Percentiles rank a stretch among this genome's conserved stretches.
These are phyloP conservation scores for Plantago ovata DNA, from an alignment of 257 asterid species.

Conservation along the genomic window DNA sequence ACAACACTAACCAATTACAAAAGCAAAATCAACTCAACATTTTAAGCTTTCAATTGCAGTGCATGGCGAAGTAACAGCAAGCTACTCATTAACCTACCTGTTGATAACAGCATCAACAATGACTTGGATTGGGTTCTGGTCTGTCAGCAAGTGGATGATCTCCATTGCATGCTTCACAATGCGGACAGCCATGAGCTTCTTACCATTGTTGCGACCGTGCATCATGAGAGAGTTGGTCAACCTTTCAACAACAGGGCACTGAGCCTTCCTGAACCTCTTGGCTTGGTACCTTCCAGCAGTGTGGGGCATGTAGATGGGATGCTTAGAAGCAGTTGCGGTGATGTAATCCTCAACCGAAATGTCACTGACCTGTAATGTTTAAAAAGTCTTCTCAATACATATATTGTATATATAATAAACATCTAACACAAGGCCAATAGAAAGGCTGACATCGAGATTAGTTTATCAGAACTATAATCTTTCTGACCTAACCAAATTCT, in stretches of 20 bases:
- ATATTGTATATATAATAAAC: too few relatives aligned
- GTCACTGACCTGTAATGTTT: conserved; percentile 20
- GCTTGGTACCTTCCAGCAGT: conserved; percentile 88
- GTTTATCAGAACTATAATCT: too few relatives aligned
- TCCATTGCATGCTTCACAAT: conserved; percentile 58
- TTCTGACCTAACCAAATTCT: too few relatives aligned
- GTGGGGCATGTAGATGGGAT: conserved; percentile 57
- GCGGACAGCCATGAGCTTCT: conserved; percentile 54
- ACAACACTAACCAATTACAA: neutral
- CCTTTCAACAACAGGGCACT: conserved; percentile 82
- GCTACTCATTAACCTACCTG: conserved; percentile 27
- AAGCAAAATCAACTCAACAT: neutral
- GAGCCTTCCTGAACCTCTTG: conserved; percentile 78
- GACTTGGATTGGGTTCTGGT: conserved; percentile 50
- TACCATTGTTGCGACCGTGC: conserved; percentile 56
- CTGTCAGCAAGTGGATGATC: conserved; percentile 56
- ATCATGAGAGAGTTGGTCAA: conserved; percentile 60
- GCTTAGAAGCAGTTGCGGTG: conserved; percentile 73
- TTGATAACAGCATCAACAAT: conserved; percentile 55
- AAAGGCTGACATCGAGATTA: too few relatives aligned
- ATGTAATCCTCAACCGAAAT: conserved; percentile 68
- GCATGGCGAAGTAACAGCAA: neutral
- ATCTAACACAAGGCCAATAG: too few relatives aligned
- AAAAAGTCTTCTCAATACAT: too few relatives aligned
- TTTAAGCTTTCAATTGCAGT: neutral